A percentile compares a stretch with the other conserved stretches of the same genome.
These are phyloP conservation scores for Plectosphaerella cucumerina DNA, from an alignment of 2,329 filamentous ascomycete species.

Conservation along the genomic window DNA sequence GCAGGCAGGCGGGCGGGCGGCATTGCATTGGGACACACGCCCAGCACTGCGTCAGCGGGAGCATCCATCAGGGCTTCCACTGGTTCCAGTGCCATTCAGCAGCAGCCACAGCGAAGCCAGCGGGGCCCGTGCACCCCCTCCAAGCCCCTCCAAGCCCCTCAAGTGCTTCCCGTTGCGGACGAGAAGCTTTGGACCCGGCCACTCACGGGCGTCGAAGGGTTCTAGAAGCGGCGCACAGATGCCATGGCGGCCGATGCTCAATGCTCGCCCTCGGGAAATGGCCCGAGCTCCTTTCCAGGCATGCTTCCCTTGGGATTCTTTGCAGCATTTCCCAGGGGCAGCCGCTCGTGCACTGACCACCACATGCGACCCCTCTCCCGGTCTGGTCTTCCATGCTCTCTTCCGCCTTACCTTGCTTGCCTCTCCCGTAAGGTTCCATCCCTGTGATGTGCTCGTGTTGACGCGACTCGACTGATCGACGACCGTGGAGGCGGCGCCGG, in stretches of 20 bases:
- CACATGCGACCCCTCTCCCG: no score
- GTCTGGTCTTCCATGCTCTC: no score
- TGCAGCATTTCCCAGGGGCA: slow-evolving; percentile 4
- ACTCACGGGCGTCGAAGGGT: slow-evolving; percentile 15
- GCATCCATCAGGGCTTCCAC: neutral
- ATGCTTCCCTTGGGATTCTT: slow-evolving; percentile 14
- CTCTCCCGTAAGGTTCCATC: no score
- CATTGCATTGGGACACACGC: neutral
- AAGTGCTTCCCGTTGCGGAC: slow-evolving; percentile 8
- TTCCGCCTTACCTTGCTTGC: no score
- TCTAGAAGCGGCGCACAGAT: slow-evolving; percentile 16
- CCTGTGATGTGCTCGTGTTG: no score
- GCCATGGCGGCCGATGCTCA: slow-evolving; percentile 4
- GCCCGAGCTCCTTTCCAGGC: slow-evolving; percentile 14
- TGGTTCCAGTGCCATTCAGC: neutral
- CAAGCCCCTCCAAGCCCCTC: slow-evolving; percentile 6
- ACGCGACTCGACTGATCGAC: no score
- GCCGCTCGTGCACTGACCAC: no score
- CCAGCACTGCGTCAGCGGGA: neutral
- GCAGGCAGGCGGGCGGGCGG: no score
- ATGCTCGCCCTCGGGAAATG: slow-evolving; percentile 11
- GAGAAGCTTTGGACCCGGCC: slow-evolving; percentile 7
- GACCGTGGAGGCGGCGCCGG: no score
- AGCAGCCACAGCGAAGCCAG: no score
- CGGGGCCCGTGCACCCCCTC: neutral